These are phyloP conservation scores for Zelonia costaricensis DNA, from an alignment of 208 protist species.

Conservation along the genomic window DNA sequence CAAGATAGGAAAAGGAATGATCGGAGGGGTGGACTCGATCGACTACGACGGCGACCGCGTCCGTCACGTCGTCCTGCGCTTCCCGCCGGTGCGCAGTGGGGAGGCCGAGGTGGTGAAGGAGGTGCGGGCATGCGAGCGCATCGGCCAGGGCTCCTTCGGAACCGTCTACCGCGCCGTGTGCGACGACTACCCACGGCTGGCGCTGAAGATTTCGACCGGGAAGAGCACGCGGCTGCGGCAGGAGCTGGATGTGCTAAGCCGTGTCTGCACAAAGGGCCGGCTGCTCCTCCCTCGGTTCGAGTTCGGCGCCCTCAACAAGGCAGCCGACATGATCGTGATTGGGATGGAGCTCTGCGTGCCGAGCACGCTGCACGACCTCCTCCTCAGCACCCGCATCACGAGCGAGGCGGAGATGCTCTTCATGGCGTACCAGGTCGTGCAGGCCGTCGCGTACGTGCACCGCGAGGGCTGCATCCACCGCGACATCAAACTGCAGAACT, in stretches of 20 bases:
- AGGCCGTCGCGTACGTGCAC: slow-evolving; percentile 92
- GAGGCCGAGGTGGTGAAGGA: slow-evolving; percentile 37
- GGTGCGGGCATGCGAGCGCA: slow-evolving; percentile 69
- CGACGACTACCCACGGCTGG: slow-evolving; percentile 67
- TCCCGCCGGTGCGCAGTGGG: slow-evolving; percentile 49
- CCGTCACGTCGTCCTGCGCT: slow-evolving; percentile 62
- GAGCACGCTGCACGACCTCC: slow-evolving; percentile 85
- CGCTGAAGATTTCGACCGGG: slow-evolving; percentile 86
- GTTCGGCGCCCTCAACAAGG: slow-evolving; percentile 86
- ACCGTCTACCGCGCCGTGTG: slow-evolving; percentile 84
- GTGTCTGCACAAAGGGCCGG: slow-evolving; percentile 82
- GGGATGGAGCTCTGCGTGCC: slow-evolving; percentile 91
- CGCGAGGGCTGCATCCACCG: slow-evolving; percentile 86
- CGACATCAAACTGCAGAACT: slow-evolving; percentile 93
- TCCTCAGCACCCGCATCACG: slow-evolving; percentile 75
- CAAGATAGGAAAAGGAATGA: slow-evolving; percentile 40
- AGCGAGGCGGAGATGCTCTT: slow-evolving; percentile 90
- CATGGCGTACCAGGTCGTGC: slow-evolving; percentile 86
- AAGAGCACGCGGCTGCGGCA: slow-evolving; percentile 75
- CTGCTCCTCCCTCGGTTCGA: slow-evolving; percentile 86
- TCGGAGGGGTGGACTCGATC: slow-evolving; percentile 79
- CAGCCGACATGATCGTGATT: slow-evolving; percentile 75
- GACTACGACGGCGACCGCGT: slow-evolving; percentile 76
- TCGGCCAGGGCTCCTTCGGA: slow-evolving; percentile 89
- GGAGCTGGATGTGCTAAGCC: slow-evolving; percentile 82